Conservation (phyloP, 495 filamentous ascomycete genomes). For the Aspergillus incahuasiensis region DNA sequence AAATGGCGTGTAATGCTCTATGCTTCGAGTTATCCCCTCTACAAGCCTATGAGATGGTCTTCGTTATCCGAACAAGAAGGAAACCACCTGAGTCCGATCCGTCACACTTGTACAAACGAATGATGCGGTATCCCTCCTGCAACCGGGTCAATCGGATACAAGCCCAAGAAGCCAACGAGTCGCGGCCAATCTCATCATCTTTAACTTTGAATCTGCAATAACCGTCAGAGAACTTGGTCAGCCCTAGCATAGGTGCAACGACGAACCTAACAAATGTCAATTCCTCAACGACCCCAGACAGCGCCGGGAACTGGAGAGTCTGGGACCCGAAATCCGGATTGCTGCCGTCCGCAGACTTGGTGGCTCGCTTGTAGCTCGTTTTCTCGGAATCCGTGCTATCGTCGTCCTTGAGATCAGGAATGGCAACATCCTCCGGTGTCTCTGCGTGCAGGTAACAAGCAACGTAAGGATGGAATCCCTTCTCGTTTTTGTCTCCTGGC, state of each 20-base stretch:
- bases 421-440: conserved; percentile 34
- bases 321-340: conserved; percentile 69
- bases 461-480: conserved; percentile 70
- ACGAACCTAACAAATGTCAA: conserved; percentile 74
- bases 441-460: conserved; percentile 80
- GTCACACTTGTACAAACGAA: conserved; percentile 63
- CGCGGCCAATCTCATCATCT: conserved; percentile 72
- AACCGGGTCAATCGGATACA: conserved; percentile 81
- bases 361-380: conserved; percentile 65
- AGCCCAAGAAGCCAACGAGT: conserved; percentile 79
- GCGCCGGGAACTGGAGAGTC: conserved; percentile 54
- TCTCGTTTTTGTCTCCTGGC: conserved; percentile 46
- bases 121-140: conserved; percentile 66
- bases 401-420: conserved; percentile 23
- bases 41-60: conserved; percentile 38
- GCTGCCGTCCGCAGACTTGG: conserved; percentile 53
- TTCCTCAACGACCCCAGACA: conserved; percentile 67
- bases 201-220: conserved; percentile 71
- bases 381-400: conserved; percentile 43
- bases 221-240: neutral
- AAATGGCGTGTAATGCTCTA: too few species aligned
- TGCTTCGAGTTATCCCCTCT: too few species aligned
- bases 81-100: conserved; percentile 59
- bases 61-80: conserved; percentile 65
- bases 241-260: conserved; percentile 4